A percentile compares a stretch with the other conserved stretches of the same genome.
These are phyloP conservation scores for Fragilariopsis cylindrus DNA, from an alignment of 108 stramenopile species.

Conservation along the genomic window DNA sequence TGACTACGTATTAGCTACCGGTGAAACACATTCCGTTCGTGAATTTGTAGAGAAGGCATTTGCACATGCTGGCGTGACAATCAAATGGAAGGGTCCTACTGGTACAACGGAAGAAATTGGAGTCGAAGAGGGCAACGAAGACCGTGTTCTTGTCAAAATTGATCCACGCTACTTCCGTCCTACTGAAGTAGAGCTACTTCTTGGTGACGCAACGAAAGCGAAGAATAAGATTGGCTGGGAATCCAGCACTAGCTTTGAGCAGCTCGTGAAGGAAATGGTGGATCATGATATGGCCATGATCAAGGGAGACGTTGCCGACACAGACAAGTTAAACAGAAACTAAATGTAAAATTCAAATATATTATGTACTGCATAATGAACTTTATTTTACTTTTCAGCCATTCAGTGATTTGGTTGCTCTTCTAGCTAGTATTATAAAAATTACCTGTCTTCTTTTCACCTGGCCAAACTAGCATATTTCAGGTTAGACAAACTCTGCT, in stretches of 20 bases:
- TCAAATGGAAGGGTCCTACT: constrained; percentile 90
- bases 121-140: constrained; percentile 86
- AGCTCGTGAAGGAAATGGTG: constrained; percentile 96
- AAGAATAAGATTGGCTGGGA: constrained; percentile 91
- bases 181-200: constrained; percentile 97
- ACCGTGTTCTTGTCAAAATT: constrained; percentile 85
- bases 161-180: constrained; percentile 99
- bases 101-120: constrained; percentile 95
- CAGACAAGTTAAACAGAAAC: constrained; percentile 4
- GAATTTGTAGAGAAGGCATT: constrained; percentile 98
- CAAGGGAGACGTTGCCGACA: constrained; percentile 55
- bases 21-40: constrained; percentile 96
- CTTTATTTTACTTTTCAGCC: no score
- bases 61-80: constrained; percentile 71
- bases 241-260: constrained; percentile 78
- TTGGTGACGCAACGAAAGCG: constrained; percentile 96
- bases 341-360: no score
- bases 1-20: constrained; percentile 98
- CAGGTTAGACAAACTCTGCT: no score
- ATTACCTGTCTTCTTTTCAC: no score
- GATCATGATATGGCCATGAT: constrained; percentile 90
- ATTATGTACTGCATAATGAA: no score
- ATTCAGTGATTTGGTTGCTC: no score
- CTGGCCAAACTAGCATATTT: no score
- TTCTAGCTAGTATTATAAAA: no score